Evolutionary conservation across 805 yeast species (phyloP), one percentile per base, ranked within the genome.

Genomic region (Candida tallmaniae): DNA sequence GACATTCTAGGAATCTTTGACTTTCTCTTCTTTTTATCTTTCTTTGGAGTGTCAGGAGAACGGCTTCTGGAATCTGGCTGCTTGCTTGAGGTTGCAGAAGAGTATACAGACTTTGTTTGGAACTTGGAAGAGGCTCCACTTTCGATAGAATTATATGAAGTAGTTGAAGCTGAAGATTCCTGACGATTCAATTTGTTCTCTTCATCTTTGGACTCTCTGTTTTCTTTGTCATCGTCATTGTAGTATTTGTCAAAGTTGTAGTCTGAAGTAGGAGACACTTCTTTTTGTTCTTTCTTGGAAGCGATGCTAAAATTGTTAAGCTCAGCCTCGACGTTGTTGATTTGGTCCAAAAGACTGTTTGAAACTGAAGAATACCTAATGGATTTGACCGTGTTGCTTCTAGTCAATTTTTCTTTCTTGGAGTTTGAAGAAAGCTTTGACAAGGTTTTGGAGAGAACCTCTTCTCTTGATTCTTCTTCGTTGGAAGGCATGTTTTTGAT

Each of bases 361-460:
- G 70, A 70, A 8, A 60, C 61, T 20, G 68, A 62, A 6, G 65
- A 55, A 27, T 51, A 60, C 28, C 70, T 49, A 34, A 49, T 62
- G 3, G 64, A 53, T 40, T 50, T 57, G 22, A 60, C 38, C 3
- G 63, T 56, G 16, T 61, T 54, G 30, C 43, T 48, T 34, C 69
- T 46, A 9, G 63, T 48, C 22, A 33, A 36, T 27, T 38, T 18
- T 6, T 27, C 22, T 18, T 18, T 17, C 8, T 23, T 34, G 20
- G 4, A 18, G n/a, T 27, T 22, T 30, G 26, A 17, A 19, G 38
- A 26, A 28, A 36, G 31, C 15, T 26, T 27, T 9, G 39, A 18
- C 3, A 26, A 36, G 4, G 35, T 36, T 8, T 19, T 23, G 5
- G 11, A 15, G 6, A 36, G 11, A 4, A 8, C 21, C 6, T n/a